Conservation (phyloP, 306 rosid species). For the Castanospermum australe region DNA sequence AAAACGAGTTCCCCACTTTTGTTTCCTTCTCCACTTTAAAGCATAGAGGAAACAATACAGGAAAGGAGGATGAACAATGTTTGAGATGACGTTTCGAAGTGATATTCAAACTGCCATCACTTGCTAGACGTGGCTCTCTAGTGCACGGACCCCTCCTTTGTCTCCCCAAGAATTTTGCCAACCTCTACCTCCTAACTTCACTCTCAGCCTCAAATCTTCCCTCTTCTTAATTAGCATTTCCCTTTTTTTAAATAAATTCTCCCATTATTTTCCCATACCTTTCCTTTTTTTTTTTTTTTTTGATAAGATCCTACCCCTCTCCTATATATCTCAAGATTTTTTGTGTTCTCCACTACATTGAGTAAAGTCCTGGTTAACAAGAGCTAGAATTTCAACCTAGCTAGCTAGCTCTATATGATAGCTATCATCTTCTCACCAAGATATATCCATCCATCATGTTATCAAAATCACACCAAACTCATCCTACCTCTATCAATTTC, state of each 20-base stretch:
- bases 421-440: background rate
- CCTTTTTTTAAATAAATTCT: constrained; percentile 25
- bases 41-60: background rate
- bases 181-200: constrained; percentile 9
- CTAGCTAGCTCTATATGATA: too few relatives aligned
- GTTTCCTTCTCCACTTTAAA: constrained; percentile 22
- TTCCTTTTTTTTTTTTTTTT: too few relatives aligned
- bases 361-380: constrained; percentile 20
- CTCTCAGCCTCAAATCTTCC: constrained; percentile 20
- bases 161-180: constrained; percentile 34
- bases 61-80: background rate
- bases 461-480: constrained; percentile 45
- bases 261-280: background rate
- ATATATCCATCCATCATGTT: constrained; percentile 39
- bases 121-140: constrained; percentile 33
- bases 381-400: constrained; percentile 19
- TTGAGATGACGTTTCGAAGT: constrained; percentile 32
- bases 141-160: constrained; percentile 53
- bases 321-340: background rate
- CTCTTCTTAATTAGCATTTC: background rate
- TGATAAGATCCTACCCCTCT: too few relatives aligned
- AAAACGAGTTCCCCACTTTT: constrained; percentile 21
- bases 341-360: constrained; percentile 23
- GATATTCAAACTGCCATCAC: constrained; percentile 42
- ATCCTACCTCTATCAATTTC: constrained; percentile 33